Evolutionary conservation across 1,139 yeast species (phyloP).

Genomic region (Candida tropicalis): DNA sequence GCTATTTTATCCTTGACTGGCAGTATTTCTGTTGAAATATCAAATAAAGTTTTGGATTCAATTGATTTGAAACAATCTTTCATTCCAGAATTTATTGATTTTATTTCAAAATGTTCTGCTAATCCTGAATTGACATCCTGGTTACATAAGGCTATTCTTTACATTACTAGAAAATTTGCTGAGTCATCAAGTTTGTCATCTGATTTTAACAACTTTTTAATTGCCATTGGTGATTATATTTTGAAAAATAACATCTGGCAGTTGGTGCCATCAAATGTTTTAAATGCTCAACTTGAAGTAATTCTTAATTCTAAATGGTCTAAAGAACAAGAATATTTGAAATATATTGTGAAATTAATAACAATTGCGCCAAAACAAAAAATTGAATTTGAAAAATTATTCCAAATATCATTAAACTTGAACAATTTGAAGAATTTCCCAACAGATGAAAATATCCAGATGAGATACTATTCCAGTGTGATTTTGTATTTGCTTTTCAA

Average conservation of each 20-base stretch:
- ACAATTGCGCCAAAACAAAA: constrained; percentile 35
- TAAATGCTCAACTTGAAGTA: constrained; percentile 73
- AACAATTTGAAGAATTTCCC: constrained; percentile 36
- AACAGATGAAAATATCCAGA: constrained; percentile 19
- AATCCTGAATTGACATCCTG: constrained; percentile 25
- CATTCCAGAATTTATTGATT: constrained; percentile 27
- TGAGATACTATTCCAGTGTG: constrained; percentile 46
- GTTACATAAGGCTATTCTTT: constrained; percentile 55
- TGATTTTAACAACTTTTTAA: constrained; percentile 33
- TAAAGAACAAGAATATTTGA: constrained; percentile 33
- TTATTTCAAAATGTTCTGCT: constrained; percentile 16
- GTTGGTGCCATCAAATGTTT: constrained; percentile 45
- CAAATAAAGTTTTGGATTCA: constrained; percentile 6
- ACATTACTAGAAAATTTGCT: constrained; percentile 65
- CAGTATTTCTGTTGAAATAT: not conserved
- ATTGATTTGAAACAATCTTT: constrained; percentile 25
- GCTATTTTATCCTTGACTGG: constrained; percentile 11
- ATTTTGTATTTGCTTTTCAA: constrained; percentile 48
- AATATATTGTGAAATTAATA: constrained; percentile 41
- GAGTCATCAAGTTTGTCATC: constrained; percentile 41
- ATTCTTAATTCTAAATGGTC: constrained; percentile 54
- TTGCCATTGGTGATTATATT: constrained; percentile 21
- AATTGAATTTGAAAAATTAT: constrained; percentile 52
- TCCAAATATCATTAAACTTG: constrained; percentile 68
- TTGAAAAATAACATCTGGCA: constrained; percentile 37